Base-by-base conservation (phyloP, 441 rosid species). In the Pelargonium myrrhifolium region DNA sequence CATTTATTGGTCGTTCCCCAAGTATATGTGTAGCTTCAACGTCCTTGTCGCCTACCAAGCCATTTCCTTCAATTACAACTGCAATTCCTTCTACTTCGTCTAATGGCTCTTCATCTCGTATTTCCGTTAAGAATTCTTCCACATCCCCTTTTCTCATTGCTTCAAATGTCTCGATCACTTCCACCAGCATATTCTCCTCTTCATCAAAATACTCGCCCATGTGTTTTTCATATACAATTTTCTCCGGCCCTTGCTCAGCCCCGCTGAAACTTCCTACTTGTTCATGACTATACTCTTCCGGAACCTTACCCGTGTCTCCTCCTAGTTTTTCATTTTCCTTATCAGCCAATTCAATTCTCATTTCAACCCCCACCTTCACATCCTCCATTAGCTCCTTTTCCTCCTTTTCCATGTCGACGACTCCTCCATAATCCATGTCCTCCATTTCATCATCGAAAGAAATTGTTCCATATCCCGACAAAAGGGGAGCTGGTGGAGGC, bases 351-450 rank as follows among this genome's bases (percentile, higher is more conserved):
- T 75, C 77, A 49, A 75, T 47, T 68, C 71, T 64, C 74, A 65
- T 56, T 63, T 71, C 69, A 7, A 68, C 68, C 53, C 60, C 75
- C 61, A 17, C 67, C 68, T 64, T 60, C 0, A 55, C 64, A 21
- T 76, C 79, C 51, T 67, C 78, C 55, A 67, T 65, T 18, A 64
- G 67, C 72, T 47, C 74, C n/a, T 63, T 66, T 74, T 82, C 83
- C 65, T 75, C 78, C 65, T 79, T 64, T 20, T 62, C 80, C 55
- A 58, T 66, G 40, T 67, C 62, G 56, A 65, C 0, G 43, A 26
- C 64, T 35, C 67, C 78, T 56, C 45, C 49, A 65, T 37, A 45
- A 56, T 55, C 67, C 31, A 12, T 47, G 67, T 65, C 62, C 18
- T 43, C 51, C 61, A 39, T 69, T 14, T 45, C 79, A 35, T 35